phyloP scores from a whole-genome alignment of 2,329 filamentous ascomycete genomes.

The Epicoccum nigrum region DNA sequence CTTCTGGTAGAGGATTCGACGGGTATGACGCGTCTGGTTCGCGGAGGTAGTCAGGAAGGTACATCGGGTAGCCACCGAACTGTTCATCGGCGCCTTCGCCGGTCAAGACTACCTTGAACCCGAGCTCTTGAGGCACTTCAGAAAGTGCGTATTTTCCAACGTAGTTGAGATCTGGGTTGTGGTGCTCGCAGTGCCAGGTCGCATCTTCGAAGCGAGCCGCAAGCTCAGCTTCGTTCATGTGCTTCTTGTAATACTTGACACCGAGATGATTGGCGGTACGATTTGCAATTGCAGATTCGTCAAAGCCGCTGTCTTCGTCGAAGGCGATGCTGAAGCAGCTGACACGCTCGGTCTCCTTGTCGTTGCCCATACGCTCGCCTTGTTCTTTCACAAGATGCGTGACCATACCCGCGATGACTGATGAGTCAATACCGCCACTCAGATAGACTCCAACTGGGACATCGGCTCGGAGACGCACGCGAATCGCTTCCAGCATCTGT shows the following conservation, averaged over 20 bases:
- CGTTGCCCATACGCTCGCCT: slow-evolving; percentile 53
- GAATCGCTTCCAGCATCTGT: slow-evolving; percentile 58
- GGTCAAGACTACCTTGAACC: slow-evolving; percentile 61
- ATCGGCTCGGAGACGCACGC: slow-evolving; percentile 60
- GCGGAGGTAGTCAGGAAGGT: slow-evolving; percentile 55
- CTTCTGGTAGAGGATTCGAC: slow-evolving; percentile 8
- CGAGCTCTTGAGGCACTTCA: slow-evolving; percentile 51
- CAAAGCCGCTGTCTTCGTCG: slow-evolving; percentile 55
- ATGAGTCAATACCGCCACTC: slow-evolving; percentile 64
- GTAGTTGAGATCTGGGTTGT: slow-evolving; percentile 58
- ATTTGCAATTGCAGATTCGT: slow-evolving; percentile 57
- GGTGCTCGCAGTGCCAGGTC: slow-evolving; percentile 54
- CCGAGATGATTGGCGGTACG: slow-evolving; percentile 56
- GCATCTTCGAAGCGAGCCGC: slow-evolving; percentile 53
- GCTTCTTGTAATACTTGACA: slow-evolving; percentile 52
- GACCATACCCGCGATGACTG: slow-evolving; percentile 62
- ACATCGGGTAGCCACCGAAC: slow-evolving; percentile 59
- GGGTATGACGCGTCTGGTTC: slow-evolving; percentile 51
- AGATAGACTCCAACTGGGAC: slow-evolving; percentile 64
- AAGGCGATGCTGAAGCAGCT: slow-evolving; percentile 61
- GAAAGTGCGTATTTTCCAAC: slow-evolving; percentile 60
- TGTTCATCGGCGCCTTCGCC: slow-evolving; percentile 61
- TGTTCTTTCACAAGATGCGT: slow-evolving; percentile 57
- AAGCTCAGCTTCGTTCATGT: slow-evolving; percentile 53
- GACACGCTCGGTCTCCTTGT: slow-evolving; percentile 42